Base-by-base conservation (phyloP, 768 basidiomycete species). In the Trametes sanguinea region DNA sequence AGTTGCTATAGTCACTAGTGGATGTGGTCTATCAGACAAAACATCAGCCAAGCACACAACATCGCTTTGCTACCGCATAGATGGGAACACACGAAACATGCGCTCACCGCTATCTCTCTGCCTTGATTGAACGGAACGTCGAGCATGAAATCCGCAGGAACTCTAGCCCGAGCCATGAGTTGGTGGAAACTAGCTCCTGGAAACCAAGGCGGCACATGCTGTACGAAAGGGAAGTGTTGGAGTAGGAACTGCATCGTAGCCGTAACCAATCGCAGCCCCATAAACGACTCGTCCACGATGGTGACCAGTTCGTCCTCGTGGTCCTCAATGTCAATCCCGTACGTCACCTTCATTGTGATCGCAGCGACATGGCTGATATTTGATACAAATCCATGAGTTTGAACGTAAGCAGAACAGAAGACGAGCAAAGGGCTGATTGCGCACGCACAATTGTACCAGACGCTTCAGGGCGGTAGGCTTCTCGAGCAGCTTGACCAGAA, bases 291-390 rank as follows among this genome's bases (percentile, higher is more conserved):
- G 22, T 56, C 51, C 1, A 42, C 7, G 11, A 54, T 30, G 13
- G 17, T 27, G 22, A 65, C 42, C 27, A 42, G 45, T 11, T 52
- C 45, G 35, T 61, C 37, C 5, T 54, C 40, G 5, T 42, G 51
- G 4, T 61, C 60, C 6, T 54, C 60, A 9, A 64, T 43, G 8
- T 66, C 62, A n/a, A 61, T 50, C 3, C 59, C 65, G 32, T 64
- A 66, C 3, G 43, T 39, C 2, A 69, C 62, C 30, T 58, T 72
- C 67, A 66, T 39, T 8, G 56, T 53, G 2, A 45, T 37, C 1
- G 60, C 71, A 48, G 46, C n/a, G 27, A 60, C 54, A 3, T 35
- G 9, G 29, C 62, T 64, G 37, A 22, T 22, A 22, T 22, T 1
- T 17, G 9, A 32, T 22, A 13, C 32, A n/a, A 22, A 22, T 22